Evolutionary conservation across 2,329 filamentous ascomycete species (phyloP), one percentile per base, ranked within the genome.

Genomic region (Venturia pyrina): DNA sequence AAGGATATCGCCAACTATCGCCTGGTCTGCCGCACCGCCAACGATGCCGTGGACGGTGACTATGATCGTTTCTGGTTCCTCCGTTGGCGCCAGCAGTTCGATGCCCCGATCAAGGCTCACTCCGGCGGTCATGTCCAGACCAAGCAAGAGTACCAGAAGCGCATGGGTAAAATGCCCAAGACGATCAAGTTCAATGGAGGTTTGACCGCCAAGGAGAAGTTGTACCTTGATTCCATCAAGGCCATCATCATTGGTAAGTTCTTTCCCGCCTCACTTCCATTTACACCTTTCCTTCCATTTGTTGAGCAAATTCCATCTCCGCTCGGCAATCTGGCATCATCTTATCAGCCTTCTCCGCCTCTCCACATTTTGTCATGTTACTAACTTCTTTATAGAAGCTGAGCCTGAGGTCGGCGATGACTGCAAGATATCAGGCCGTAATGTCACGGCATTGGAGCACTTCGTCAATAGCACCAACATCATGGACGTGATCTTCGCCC

Each of bases 61-160:
- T 69, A 74, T 11, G 66, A 69, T 32, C 78, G 76, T 7, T 80
- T 83, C 70, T 85, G 82, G 82, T 77, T 78, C 44, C 68, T 70
- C 46, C 75, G 73, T 21, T 84, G 81, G 69, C 70, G 74, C 17
- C 65, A 72, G 28, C 72, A 66, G 34, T 85, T 78, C 68, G 81
- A 82, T 46, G 5, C 41, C 69, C 62, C 68, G 44, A 67, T 0
- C 67, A 50, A 6, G 10, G 34, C 75, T 64, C 61, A 68, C 10
- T 11, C 37, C 37, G 69, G 28, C 15, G 32, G 24, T n/a, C 53
- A 59, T n/a, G 11, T 5, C 53, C 28, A 59, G 53, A 59, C 79
- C 66, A 76, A 73, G 66, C 71, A 70, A 8, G 57, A 72, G 56
- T 81, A 81, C 68, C 72, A 77, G 69, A 59, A 65, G 68, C 68